Evolutionary conservation across 164 flowering plant species (phyloP).

Genomic region (Vitis vinifera): DNA sequence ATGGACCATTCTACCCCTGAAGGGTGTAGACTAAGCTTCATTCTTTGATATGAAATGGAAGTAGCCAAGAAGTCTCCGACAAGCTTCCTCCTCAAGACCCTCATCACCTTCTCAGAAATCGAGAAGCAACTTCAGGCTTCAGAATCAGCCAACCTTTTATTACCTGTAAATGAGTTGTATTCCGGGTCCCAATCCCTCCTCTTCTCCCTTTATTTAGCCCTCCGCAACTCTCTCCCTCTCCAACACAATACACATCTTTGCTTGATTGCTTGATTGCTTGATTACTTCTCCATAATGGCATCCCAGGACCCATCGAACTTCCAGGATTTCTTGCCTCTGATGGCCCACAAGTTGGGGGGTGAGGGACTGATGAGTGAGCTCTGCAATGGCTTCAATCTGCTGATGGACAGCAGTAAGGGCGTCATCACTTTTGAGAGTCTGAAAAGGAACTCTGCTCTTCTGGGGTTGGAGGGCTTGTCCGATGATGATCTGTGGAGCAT

Average conservation of each 20-base stretch:
- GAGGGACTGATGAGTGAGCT: conserved; percentile 43
- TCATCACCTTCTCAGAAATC: conserved; percentile 11
- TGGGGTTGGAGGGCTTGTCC: conserved; percentile 30
- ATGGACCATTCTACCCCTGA: too few relatives aligned
- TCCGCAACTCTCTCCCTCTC: background rate
- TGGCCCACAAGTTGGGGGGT: conserved; percentile 42
- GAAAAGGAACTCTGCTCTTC: conserved; percentile 30
- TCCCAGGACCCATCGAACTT: conserved; percentile 17
- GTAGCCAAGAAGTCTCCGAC: background rate
- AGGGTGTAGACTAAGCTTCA: too few relatives aligned
- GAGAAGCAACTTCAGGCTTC: background rate
- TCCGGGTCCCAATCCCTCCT: background rate
- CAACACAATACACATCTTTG: too few relatives aligned
- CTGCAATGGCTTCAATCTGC: conserved; percentile 36
- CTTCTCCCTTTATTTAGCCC: background rate
- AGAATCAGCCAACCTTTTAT: background rate
- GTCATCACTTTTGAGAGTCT: conserved; percentile 45
- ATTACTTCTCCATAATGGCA: conserved; percentile 10
- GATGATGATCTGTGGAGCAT: conserved; percentile 39
- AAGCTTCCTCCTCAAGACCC: background rate
- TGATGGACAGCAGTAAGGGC: conserved; percentile 33
- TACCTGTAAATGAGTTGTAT: conserved; percentile 26
- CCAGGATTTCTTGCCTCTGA: conserved; percentile 29
- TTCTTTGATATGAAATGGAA: too few relatives aligned
- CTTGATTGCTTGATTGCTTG: too few relatives aligned